These are phyloP conservation scores for Coprinopsis sp. DNA, from an alignment of 768 basidiomycete genomes.

Conservation along the genomic window DNA sequence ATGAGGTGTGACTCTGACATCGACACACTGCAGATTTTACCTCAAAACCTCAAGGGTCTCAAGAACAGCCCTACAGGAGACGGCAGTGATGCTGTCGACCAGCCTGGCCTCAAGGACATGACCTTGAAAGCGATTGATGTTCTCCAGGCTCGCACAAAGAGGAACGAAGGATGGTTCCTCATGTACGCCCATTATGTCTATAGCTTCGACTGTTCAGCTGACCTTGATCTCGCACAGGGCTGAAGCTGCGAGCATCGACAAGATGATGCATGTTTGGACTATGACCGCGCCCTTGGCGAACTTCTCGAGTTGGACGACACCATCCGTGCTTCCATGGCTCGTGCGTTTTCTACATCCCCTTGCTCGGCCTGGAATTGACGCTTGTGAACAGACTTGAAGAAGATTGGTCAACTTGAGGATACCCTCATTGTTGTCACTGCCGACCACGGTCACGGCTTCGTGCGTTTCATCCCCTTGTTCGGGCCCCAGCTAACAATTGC, in stretches of 20 bases:
- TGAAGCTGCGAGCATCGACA: constrained; percentile 43
- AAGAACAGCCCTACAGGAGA: constrained; percentile 40
- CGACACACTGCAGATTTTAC: constrained; percentile 15
- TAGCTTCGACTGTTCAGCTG: background rate
- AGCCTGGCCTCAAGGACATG: constrained; percentile 45
- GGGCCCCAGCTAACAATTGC: background rate
- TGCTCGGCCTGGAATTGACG: background rate
- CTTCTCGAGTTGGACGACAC: constrained; percentile 43
- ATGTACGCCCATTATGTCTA: constrained; percentile 22
- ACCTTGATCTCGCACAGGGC: constrained; percentile 24
- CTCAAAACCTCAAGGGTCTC: constrained; percentile 31
- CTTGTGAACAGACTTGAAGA: constrained; percentile 31
- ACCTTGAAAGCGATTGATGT: constrained; percentile 43
- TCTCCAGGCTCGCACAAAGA: constrained; percentile 33
- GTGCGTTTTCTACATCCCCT: constrained; percentile 20
- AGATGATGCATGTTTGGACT: constrained; percentile 49
- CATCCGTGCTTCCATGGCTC: constrained; percentile 36
- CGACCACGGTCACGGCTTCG: constrained; percentile 45
- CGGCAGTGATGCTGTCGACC: constrained; percentile 36
- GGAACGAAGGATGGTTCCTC: constrained; percentile 41
- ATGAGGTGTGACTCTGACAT: too few species aligned
- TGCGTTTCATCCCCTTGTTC: constrained; percentile 16
- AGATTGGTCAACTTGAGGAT: constrained; percentile 37
- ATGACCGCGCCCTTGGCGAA: constrained; percentile 43
- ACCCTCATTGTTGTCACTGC: constrained; percentile 43